Base-by-base conservation (phyloP, 108 stramenopile genomes). In the Skeletonema potamos region DNA sequence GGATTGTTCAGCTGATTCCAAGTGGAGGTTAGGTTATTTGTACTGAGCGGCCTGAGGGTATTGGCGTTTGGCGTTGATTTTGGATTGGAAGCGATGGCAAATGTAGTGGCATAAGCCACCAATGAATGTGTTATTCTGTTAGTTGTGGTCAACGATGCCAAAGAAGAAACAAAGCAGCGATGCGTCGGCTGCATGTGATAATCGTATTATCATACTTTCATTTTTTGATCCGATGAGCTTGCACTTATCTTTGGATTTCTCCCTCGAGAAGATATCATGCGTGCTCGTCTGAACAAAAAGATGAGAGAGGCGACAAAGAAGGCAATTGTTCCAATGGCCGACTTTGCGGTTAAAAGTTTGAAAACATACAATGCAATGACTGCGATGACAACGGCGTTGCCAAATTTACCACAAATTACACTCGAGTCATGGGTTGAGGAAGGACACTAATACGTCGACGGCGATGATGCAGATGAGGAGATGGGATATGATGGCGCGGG, bases 311-410 rank as follows among this genome's bases (percentile, higher is more conserved):
- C 65, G 8, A 7, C 51, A 6, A 66, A 4, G 6, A 18, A 4
- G n/a, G 54, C 65, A 26, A 17, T 13, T n/a, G 65, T 66, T 27
- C 62, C 62, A 9, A 3, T 11, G 4, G 8, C n/a, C 9, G 3
- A 63, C 27, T 63, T 63, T 11, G 3, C 12, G 3, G 62, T 63
- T 41, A 63, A 63, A 11, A 41, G 26, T 43, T 3, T 63, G 62
- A 3, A 0, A 63, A 33, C 8, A 63, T 37, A 63, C 62, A 11
- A 63, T 12, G 62, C 37, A 0, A 12, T 63, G 62, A n/a, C 10
- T 11, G 30, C 11, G 37, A 63, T 63, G 62, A 41, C 36, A 10
- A 12, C 10, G 17, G 62, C 37, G 62, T 4, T 63, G 15, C 62
- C 62, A 11, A 37, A 63, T 44, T 41, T 63, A 15, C 62, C 39